Conservation (phyloP, 2,329 filamentous ascomycete genomes). For the Botrytis porri region DNA sequence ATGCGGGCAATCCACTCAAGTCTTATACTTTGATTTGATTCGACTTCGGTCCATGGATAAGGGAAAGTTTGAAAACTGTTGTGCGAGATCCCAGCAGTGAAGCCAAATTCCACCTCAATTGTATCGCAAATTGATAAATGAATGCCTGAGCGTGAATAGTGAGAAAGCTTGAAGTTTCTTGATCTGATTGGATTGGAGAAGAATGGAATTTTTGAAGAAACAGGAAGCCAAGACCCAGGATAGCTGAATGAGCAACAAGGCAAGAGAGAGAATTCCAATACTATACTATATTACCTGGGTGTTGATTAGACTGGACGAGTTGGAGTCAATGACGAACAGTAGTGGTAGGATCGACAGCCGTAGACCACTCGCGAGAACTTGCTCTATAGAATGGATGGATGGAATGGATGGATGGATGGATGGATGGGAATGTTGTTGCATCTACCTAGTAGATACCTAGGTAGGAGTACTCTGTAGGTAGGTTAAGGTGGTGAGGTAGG, state of each 20-base stretch:
- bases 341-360: not conserved
- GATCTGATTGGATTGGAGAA: constrained; percentile 1
- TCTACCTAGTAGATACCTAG: not conserved
- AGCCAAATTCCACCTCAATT: not conserved
- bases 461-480: not conserved
- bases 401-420: not conserved
- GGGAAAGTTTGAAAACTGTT: not conserved
- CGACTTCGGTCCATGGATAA: not conserved
- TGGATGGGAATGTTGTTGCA: not conserved
- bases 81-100: not conserved
- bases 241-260: constrained; percentile 4
- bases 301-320: not conserved
- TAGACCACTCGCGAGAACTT: not conserved
- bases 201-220: not conserved
- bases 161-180: not conserved
- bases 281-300: not conserved
- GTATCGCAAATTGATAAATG: not conserved
- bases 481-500: not conserved
- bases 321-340: constrained; percentile 3
- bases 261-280: not conserved
- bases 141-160: constrained; percentile 8
- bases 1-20: not conserved
- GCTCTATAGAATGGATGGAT: not conserved
- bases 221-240: not conserved
- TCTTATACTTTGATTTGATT: not conserved